phyloP scores from a whole-genome alignment of 2,329 filamentous ascomycete species.

The Diplocarpon rosae region DNA sequence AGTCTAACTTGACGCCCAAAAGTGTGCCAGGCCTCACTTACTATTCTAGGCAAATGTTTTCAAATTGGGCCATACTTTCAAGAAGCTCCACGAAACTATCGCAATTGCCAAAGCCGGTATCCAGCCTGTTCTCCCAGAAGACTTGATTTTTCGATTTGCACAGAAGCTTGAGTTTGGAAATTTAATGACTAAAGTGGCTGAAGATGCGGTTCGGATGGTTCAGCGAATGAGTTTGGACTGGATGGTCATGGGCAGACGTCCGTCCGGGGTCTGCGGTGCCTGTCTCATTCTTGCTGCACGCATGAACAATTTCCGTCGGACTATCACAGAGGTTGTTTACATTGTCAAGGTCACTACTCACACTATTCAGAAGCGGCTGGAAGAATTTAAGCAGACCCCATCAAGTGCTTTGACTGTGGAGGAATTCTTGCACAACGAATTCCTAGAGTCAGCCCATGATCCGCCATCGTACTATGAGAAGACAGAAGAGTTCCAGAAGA shows the following conservation, averaged over 20 bases:
- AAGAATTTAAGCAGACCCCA: constrained; percentile 83
- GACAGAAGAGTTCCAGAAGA: constrained; percentile 44
- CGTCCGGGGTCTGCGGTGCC: constrained; percentile 87
- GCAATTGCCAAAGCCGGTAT: constrained; percentile 56
- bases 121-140: constrained; percentile 70
- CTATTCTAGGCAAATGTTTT: constrained; percentile 68
- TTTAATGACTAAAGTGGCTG: constrained; percentile 71
- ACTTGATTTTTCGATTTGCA: constrained; percentile 84
- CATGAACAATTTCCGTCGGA: constrained; percentile 96
- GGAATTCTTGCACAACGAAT: constrained; percentile 65
- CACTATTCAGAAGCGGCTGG: constrained; percentile 81
- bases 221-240: constrained; percentile 93
- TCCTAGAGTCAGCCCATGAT: constrained; percentile 64
- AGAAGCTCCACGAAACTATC: constrained; percentile 62
- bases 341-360: constrained; percentile 93
- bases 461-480: constrained; percentile 73
- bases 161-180: constrained; percentile 83
- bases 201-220: constrained; percentile 78
- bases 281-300: constrained; percentile 89
- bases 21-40: constrained; percentile 16
- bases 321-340: constrained; percentile 90
- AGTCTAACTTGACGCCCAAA: constrained; percentile 10
- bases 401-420: constrained; percentile 78
- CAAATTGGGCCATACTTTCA: constrained; percentile 81
- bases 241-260: constrained; percentile 91